phyloP scores from a whole-genome alignment of 1,139 yeast species.

The Scheffersomyces illinoinensis region DNA sequence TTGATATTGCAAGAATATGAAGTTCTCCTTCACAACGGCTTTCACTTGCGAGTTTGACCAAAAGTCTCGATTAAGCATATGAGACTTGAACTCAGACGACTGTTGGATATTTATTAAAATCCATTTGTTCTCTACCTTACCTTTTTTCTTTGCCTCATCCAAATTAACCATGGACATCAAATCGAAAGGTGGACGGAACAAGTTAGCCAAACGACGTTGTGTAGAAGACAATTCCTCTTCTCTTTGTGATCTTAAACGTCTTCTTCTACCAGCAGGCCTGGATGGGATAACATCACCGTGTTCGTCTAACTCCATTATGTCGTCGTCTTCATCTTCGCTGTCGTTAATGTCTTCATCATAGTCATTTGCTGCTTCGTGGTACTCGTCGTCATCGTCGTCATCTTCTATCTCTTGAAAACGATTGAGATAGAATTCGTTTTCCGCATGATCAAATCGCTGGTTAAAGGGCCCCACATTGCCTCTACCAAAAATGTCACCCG shows the following conservation, averaged over 20 bases:
- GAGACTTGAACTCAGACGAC: conserved; percentile 80
- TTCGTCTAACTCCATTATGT: conserved; percentile 29
- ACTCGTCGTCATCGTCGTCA: conserved; percentile 21
- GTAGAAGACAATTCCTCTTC: conserved; percentile 51
- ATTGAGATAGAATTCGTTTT: conserved; percentile 23
- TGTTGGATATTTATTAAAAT: conserved; percentile 86
- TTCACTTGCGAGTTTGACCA: conserved; percentile 81
- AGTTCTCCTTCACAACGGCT: conserved; percentile 61
- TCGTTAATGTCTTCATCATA: conserved; percentile 15
- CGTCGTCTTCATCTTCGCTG: conserved; percentile 22
- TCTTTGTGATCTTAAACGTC: conserved; percentile 28
- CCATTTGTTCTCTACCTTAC: conserved; percentile 72
- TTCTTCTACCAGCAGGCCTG: conserved; percentile 23
- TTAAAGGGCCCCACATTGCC: conserved; percentile 46
- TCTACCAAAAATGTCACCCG: conserved; percentile 43
- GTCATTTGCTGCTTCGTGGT: conserved; percentile 18
- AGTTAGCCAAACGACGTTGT: conserved; percentile 71
- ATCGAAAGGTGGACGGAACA: conserved; percentile 94
- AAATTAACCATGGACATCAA: conserved; percentile 66
- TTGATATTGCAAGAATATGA: conserved; percentile 81
- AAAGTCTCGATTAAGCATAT: conserved; percentile 86
- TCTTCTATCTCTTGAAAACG: conserved; percentile 15
- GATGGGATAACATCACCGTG: conserved; percentile 9
- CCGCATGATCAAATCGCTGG: conserved; percentile 41
- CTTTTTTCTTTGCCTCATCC: conserved; percentile 70